phyloP scores from a whole-genome alignment of 2,329 filamentous ascomycete species.

The Cercospora sesami region DNA sequence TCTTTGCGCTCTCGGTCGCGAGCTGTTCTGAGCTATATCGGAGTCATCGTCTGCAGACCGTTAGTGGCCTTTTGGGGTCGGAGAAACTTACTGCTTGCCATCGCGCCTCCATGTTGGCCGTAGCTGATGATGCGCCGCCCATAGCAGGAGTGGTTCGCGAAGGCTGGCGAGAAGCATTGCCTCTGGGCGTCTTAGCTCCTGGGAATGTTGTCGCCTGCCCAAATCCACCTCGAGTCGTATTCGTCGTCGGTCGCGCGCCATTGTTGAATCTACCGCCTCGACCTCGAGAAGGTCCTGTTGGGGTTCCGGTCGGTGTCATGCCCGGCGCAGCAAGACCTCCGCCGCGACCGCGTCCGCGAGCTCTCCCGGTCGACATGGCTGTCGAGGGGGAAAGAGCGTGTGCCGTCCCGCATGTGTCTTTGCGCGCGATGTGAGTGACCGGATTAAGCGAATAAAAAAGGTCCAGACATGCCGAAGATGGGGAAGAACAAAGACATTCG shows the following conservation, averaged over 20 bases:
- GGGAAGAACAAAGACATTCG: slow-evolving; percentile 8
- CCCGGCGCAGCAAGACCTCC: slow-evolving; percentile 15
- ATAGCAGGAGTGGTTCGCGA: background rate
- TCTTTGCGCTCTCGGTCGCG: slow-evolving; percentile 52
- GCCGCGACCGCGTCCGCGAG: slow-evolving; percentile 27
- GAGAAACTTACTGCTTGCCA: slow-evolving; percentile 28
- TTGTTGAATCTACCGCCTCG: slow-evolving; percentile 15
- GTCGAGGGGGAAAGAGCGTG: slow-evolving; percentile 18
- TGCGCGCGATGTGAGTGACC: background rate
- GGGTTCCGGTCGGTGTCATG: slow-evolving; percentile 6
- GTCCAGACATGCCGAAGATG: slow-evolving; percentile 12
- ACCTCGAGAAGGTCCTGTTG: slow-evolving; percentile 6
- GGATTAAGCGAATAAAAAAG: slow-evolving; percentile 9
- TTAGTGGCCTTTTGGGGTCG: slow-evolving; percentile 26
- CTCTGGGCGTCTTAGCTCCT: slow-evolving; percentile 3
- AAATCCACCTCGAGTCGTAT: slow-evolving; percentile 9
- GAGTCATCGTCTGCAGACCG: slow-evolving; percentile 33
- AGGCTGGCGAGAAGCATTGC: slow-evolving; percentile 10
- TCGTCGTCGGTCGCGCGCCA: slow-evolving; percentile 7
- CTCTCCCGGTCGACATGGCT: slow-evolving; percentile 28
- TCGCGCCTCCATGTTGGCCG: slow-evolving; percentile 27
- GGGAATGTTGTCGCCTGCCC: slow-evolving; percentile 7
- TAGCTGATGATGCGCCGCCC: slow-evolving; percentile 14
- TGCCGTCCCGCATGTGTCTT: slow-evolving; percentile 25
- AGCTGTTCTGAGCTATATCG: slow-evolving; percentile 47